Evolutionary conservation across 345 rosid genomes (phyloP).

Genomic region (Moricandia arvensis): DNA sequence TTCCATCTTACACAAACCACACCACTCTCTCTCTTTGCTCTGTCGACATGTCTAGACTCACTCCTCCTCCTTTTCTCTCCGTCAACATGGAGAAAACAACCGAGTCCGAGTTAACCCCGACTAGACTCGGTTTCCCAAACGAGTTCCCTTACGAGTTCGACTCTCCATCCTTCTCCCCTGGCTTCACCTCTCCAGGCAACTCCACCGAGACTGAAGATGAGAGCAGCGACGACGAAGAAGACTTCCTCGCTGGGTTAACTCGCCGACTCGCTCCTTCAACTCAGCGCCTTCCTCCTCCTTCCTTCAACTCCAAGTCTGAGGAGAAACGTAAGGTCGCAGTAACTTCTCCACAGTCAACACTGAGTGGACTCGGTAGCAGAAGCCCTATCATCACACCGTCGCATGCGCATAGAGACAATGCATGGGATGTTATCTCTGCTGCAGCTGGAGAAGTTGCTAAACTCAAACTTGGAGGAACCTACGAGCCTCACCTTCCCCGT

Average conservation of each 20-base stretch:
- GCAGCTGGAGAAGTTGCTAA: slow-evolving; percentile 84
- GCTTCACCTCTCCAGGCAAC: slow-evolving; percentile 53
- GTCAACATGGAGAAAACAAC: background rate
- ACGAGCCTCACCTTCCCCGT: slow-evolving; percentile 15
- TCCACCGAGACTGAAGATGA: slow-evolving; percentile 51
- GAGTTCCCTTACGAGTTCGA: slow-evolving; percentile 75
- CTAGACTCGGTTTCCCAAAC: slow-evolving; percentile 42
- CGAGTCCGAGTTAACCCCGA: slow-evolving; percentile 20
- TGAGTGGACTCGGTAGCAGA: slow-evolving; percentile 51
- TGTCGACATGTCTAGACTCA: slow-evolving; percentile 6
- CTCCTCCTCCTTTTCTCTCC: slow-evolving; percentile 9
- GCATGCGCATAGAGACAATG: slow-evolving; percentile 32
- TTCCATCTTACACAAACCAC: slow-evolving; percentile 12
- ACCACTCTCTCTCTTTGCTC: slow-evolving; percentile 1
- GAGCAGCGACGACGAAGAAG: slow-evolving; percentile 66
- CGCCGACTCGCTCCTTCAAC: slow-evolving; percentile 64
- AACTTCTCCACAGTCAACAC: slow-evolving; percentile 87
- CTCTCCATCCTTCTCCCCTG: slow-evolving; percentile 38
- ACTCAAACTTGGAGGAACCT: slow-evolving; percentile 43
- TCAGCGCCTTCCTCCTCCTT: slow-evolving; percentile 41
- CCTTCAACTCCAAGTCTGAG: slow-evolving; percentile 33
- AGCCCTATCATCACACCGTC: slow-evolving; percentile 41
- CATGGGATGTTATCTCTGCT: slow-evolving; percentile 72
- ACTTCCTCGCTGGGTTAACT: slow-evolving; percentile 58
- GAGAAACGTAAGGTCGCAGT: slow-evolving; percentile 42